These are phyloP conservation scores for Liquidambar formosana DNA, from an alignment of 164 flowering plant species.

Conservation along the genomic window DNA sequence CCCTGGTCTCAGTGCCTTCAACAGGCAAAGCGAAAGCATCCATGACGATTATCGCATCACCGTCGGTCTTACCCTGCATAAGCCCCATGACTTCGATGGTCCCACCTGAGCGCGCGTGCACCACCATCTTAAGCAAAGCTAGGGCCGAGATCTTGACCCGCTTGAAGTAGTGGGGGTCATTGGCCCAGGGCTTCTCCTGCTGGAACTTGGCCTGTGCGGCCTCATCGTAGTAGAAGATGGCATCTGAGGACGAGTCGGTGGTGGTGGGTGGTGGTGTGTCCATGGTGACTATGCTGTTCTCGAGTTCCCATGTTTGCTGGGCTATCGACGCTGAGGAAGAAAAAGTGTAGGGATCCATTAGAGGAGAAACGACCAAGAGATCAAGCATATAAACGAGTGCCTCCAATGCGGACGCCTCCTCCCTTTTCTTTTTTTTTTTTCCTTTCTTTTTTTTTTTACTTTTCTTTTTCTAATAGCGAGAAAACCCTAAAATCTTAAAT, in stretches of 20 bases:
- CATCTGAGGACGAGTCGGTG: slow-evolving; percentile 44
- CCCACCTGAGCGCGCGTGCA: slow-evolving; percentile 97
- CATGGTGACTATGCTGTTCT: slow-evolving; percentile 68
- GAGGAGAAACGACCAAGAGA: no score
- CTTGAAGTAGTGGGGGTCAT: slow-evolving; percentile 93
- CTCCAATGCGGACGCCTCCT: no score
- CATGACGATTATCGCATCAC: slow-evolving; percentile 91
- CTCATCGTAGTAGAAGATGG: slow-evolving; percentile 88
- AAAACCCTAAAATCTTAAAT: no score
- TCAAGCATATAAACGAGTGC: no score
- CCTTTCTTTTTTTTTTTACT: no score
- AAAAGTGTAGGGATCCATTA: slow-evolving; percentile 28
- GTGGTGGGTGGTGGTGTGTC: slow-evolving; percentile 35
- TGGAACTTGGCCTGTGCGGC: slow-evolving; percentile 65
- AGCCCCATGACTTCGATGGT: slow-evolving; percentile 98
- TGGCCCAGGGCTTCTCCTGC: slow-evolving; percentile 89
- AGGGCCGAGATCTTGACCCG: slow-evolving; percentile 93
- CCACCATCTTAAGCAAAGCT: slow-evolving; percentile 97
- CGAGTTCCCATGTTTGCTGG: slow-evolving; percentile 88
- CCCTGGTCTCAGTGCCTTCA: slow-evolving; percentile 98
- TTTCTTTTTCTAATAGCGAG: no score
- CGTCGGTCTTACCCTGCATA: slow-evolving; percentile 98
- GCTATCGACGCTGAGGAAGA: slow-evolving; percentile 57
- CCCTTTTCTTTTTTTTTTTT: no score
- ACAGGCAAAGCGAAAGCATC: slow-evolving; percentile 98